phyloP scores from a whole-genome alignment of 257 asterid species.

The Mitragyna speciosa region DNA sequence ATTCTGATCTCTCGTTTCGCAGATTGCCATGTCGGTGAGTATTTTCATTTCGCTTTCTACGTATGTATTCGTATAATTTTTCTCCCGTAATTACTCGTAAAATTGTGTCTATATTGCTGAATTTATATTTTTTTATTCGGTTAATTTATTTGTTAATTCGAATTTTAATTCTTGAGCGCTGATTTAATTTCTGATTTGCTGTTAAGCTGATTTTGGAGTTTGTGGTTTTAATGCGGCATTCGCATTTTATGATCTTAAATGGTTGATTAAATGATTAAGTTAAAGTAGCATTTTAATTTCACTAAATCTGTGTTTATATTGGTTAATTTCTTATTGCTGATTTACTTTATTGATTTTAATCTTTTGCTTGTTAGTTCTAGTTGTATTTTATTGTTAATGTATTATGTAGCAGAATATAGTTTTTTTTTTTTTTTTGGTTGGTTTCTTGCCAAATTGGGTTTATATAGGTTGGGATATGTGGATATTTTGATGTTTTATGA shows the following conservation, averaged over 20 bases:
- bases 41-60: background rate
- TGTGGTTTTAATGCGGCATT: background rate
- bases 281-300: too few species aligned
- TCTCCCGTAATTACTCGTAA: background rate
- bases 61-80: background rate
- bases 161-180: background rate
- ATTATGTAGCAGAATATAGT: background rate
- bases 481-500: background rate
- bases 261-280: too few species aligned
- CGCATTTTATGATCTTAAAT: background rate
- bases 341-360: background rate
- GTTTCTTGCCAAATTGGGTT: background rate
- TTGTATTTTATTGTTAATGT: background rate
- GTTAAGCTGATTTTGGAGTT: background rate
- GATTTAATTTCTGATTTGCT: background rate
- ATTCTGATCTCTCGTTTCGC: conserved; percentile 3
- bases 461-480: background rate
- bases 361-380: background rate
- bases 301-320: background rate
- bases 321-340: background rate
- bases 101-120: background rate
- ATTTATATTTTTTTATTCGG: background rate
- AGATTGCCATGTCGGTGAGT: conserved; percentile 59
- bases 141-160: background rate
- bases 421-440: too few species aligned